Evolutionary conservation across 768 basidiomycete genomes (phyloP).

Genomic region (Tricholoma sp.): DNA sequence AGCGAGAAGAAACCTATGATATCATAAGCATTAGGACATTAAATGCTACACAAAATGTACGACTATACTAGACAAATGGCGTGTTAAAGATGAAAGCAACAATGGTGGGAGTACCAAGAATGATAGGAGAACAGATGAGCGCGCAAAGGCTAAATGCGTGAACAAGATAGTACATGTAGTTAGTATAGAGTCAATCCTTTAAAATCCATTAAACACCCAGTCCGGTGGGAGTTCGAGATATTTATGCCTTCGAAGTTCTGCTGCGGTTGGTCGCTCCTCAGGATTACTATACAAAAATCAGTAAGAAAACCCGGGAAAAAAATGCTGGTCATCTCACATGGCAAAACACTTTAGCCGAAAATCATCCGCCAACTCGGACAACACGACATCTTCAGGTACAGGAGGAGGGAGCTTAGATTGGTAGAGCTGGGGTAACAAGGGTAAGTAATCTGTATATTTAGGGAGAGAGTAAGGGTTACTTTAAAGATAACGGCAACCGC

Average conservation of each 20-base stretch:
- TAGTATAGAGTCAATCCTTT: constrained; percentile 32
- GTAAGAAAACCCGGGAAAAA: constrained; percentile 6
- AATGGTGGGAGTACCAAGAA: constrained; percentile 11
- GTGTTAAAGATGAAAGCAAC: constrained; percentile 16
- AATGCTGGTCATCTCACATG: constrained; percentile 52
- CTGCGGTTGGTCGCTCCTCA: constrained; percentile 73
- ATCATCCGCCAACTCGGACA: constrained; percentile 75
- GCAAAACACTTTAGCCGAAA: constrained; percentile 89
- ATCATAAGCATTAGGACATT: constrained; percentile 29
- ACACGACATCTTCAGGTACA: constrained; percentile 74
- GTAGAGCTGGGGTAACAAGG: constrained; percentile 58
- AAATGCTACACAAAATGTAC: constrained; percentile 36
- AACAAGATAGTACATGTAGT: constrained; percentile 21
- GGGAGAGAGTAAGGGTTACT: constrained; percentile 39
- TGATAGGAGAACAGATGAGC: constrained; percentile 13
- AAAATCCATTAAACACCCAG: constrained; percentile 71
- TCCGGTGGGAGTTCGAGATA: constrained; percentile 69
- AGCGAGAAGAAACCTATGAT: constrained; percentile 12
- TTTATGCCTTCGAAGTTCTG: constrained; percentile 73
- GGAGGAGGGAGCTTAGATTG: constrained; percentile 84
- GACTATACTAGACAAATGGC: constrained; percentile 24
- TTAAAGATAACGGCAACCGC: constrained; percentile 92
- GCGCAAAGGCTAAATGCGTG: constrained; percentile 7
- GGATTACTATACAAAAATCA: constrained; percentile 55
- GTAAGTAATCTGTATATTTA: background rate